phyloP scores from a whole-genome alignment of 2,329 filamentous ascomycete species.

The Fusarium armeniacum region DNA sequence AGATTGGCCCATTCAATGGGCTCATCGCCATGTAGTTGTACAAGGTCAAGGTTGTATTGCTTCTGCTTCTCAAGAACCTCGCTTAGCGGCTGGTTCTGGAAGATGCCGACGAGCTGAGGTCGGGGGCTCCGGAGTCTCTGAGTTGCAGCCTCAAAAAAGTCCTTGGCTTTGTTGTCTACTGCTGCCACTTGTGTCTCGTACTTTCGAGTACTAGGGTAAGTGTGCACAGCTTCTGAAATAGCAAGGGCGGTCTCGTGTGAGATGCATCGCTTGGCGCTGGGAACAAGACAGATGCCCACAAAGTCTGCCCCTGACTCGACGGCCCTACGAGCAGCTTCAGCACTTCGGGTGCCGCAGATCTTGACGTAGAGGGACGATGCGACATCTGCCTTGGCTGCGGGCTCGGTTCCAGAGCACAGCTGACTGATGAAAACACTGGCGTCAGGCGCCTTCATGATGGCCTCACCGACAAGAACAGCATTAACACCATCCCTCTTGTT shows the following conservation, averaged over 20 bases:
- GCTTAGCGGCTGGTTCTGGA: constrained; percentile 88
- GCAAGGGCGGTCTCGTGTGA: constrained; percentile 81
- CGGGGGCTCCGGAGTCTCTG: constrained; percentile 66
- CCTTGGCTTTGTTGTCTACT: constrained; percentile 60
- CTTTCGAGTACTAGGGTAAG: constrained; percentile 67
- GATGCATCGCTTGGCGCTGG: constrained; percentile 84
- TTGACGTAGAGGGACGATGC: constrained; percentile 79
- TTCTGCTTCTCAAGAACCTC: constrained; percentile 85
- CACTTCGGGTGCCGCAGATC: constrained; percentile 91
- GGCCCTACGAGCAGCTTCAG: constrained; percentile 83
- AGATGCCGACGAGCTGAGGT: constrained; percentile 90
- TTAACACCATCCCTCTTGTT: constrained; percentile 92
- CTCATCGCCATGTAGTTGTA: constrained; percentile 93
- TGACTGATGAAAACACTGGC: constrained; percentile 86
- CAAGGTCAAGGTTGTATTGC: constrained; percentile 83
- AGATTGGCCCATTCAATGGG: constrained; percentile 89
- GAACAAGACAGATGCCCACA: constrained; percentile 92
- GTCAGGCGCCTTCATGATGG: constrained; percentile 91
- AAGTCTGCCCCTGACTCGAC: constrained; percentile 90
- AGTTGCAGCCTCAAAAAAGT: constrained; percentile 78
- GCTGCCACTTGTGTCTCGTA: constrained; percentile 49
- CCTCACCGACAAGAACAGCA: constrained; percentile 93
- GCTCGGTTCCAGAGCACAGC: constrained; percentile 75
- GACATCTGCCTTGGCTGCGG: constrained; percentile 53
- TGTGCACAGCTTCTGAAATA: constrained; percentile 84